Evolutionary conservation across 352 stramenopile genomes (phyloP), one percentile per base, ranked within the genome.

Genomic region (Pythium brachiatum): DNA sequence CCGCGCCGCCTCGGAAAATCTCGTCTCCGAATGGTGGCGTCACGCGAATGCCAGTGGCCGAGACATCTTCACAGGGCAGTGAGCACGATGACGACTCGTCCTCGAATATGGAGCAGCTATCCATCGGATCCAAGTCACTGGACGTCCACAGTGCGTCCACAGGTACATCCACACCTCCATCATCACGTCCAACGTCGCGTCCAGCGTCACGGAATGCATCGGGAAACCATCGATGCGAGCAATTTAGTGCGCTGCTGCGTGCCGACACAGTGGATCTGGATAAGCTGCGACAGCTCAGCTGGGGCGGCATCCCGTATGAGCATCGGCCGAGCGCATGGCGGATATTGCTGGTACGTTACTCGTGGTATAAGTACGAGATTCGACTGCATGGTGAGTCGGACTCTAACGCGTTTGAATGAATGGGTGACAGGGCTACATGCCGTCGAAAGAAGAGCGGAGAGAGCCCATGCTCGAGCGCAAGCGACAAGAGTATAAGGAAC

Each of bases 401-500:
- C n/a, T 29, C 46, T 26, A 23, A 25, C n/a, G n/a, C n/a, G n/a
- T n/a, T n/a, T 34, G 18, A 26, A 36, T 7, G n/a, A n/a, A 21
- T 44, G 11, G 38, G 16, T 23, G 38, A 0, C 47, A 93, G 84
- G 78, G 97, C 1, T 99, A 99, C 70, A 87, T 99, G 69, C 97
- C 98, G n/a, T 88, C 94, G 29, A 98, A 99, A 66, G 78, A 90
- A 12, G 89, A 94, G 53, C 86, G 97, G 11, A 86, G 96, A 53
- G 75, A 85, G 46, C 79, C 83, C 18, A 98, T 97, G 64, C 66
- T 99, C 38, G 56, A 91, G 60, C 84, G 97, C 39, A 99, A 99
- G 73, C 85, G 98, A 12, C 72, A 90, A 57, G 98, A 99, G 75
- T 99, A 99, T 70, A 76, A 84, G 32, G 96, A 99, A 51, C 82